Evolutionary conservation across 352 stramenopile species (phyloP).

Genomic region (Phytopythium boreale): DNA sequence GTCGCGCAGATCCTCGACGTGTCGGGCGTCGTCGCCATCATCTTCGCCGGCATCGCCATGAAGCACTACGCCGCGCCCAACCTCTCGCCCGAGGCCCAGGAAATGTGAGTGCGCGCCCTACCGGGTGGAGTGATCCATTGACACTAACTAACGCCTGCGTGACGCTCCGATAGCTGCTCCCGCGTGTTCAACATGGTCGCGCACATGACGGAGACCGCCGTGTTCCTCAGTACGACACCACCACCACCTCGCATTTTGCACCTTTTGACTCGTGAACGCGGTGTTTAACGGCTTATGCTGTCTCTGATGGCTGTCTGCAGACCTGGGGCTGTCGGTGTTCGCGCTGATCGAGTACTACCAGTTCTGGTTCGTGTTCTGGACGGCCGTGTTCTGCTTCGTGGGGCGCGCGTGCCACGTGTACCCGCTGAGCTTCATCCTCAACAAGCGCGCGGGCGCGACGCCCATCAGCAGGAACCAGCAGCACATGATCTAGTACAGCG

Average conservation of each 20-base stretch:
- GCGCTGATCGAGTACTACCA: constrained; percentile 72
- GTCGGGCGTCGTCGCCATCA: constrained; percentile 92
- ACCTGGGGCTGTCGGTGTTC: constrained; percentile 91
- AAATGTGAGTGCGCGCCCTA: too few species aligned
- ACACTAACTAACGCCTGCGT: neutral
- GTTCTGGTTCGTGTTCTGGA: constrained; percentile 86
- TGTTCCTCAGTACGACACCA: constrained; percentile 90
- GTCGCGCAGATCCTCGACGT: constrained; percentile 71
- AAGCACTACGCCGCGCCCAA: constrained; percentile 90
- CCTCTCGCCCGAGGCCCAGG: constrained; percentile 70
- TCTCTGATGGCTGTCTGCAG: too few species aligned
- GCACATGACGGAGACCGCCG: constrained; percentile 89
- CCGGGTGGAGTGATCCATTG: too few species aligned
- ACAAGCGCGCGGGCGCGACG: constrained; percentile 49
- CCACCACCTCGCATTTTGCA: too few species aligned
- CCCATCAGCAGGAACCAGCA: constrained; percentile 87
- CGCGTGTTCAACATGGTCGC: constrained; percentile 90
- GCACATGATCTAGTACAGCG: constrained; percentile 95
- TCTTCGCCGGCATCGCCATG: constrained; percentile 92
- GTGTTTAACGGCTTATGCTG: neutral
- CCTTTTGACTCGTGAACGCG: neutral
- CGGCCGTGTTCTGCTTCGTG: constrained; percentile 81
- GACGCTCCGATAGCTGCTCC: constrained; percentile 45
- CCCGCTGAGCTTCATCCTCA: constrained; percentile 75
- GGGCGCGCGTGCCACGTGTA: constrained; percentile 87